Evolutionary conservation across 495 filamentous ascomycete species (phyloP).

Genomic region (Talaromyces ruber): DNA sequence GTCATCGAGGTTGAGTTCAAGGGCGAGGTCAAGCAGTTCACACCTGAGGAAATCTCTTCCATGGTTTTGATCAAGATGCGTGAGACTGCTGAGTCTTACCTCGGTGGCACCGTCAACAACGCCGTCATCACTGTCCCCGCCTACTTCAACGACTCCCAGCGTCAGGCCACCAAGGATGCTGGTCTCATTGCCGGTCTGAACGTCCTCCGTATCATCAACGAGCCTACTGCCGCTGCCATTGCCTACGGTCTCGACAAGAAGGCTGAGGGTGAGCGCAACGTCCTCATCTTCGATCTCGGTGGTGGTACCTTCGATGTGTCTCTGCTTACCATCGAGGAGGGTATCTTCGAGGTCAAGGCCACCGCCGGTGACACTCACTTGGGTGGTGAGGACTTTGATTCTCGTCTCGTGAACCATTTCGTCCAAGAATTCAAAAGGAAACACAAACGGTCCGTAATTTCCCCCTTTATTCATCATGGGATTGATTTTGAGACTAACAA

Average conservation of each 20-base stretch:
- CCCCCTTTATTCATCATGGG: no score
- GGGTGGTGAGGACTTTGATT: slow-evolving; percentile 99
- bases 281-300: slow-evolving; percentile 98
- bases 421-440: slow-evolving; percentile 89
- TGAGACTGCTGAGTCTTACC: slow-evolving; percentile 93
- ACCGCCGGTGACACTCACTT: slow-evolving; percentile 98
- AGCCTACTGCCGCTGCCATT: slow-evolving; percentile 94
- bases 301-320: slow-evolving; percentile 99
- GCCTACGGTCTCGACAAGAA: slow-evolving; percentile 98
- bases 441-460: no score
- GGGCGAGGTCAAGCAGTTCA: slow-evolving; percentile 88
- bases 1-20: slow-evolving; percentile 95
- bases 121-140: slow-evolving; percentile 96
- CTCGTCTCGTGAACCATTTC: slow-evolving; percentile 94
- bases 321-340: slow-evolving; percentile 95
- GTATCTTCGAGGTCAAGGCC: slow-evolving; percentile 98
- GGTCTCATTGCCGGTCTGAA: slow-evolving; percentile 96
- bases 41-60: slow-evolving; percentile 93
- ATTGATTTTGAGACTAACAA: no score
- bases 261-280: slow-evolving; percentile 92
- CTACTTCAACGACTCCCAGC: slow-evolving; percentile 99
- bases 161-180: slow-evolving; percentile 97
- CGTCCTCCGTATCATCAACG: slow-evolving; percentile 99
- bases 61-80: slow-evolving; percentile 97
- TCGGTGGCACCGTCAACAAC: slow-evolving; percentile 95